Evolutionary conservation across 306 rosid genomes (phyloP).

Genomic region (Comarum palustre): DNA sequence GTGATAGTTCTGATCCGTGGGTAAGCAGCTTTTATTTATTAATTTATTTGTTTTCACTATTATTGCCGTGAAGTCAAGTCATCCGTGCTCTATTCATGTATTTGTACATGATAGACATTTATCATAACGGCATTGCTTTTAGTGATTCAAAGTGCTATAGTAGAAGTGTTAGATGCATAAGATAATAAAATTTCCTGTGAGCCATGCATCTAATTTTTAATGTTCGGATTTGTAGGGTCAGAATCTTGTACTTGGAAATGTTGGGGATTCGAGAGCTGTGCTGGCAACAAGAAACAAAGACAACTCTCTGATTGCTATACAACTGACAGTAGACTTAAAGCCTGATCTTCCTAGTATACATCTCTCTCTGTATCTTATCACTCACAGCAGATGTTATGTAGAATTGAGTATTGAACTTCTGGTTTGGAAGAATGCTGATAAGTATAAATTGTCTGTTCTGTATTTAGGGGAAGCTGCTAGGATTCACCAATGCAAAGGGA

Average conservation of each 20-base stretch:
- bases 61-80: not conserved
- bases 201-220: not conserved
- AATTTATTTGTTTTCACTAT: not conserved
- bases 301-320: conserved; percentile 39
- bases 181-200: not conserved
- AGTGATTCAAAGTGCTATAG: not conserved
- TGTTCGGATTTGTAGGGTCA: conserved; percentile 31
- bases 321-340: conserved; percentile 51
- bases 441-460: conserved; percentile 10
- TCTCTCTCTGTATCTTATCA: conserved; percentile 18
- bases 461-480: conserved; percentile 52
- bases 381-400: not conserved
- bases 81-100: conserved; percentile 9
- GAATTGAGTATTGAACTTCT: not conserved
- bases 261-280: conserved; percentile 56
- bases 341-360: conserved; percentile 53
- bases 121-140: not conserved
- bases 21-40: not conserved
- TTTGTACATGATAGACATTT: not conserved
- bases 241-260: conserved; percentile 47
- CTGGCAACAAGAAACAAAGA: conserved; percentile 44
- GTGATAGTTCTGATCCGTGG: not conserved
- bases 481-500: conserved; percentile 56
- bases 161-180: not conserved
- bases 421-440: not conserved